Conservation (phyloP, 108 stramenopile genomes). For the Skeletonema grethae region DNA sequence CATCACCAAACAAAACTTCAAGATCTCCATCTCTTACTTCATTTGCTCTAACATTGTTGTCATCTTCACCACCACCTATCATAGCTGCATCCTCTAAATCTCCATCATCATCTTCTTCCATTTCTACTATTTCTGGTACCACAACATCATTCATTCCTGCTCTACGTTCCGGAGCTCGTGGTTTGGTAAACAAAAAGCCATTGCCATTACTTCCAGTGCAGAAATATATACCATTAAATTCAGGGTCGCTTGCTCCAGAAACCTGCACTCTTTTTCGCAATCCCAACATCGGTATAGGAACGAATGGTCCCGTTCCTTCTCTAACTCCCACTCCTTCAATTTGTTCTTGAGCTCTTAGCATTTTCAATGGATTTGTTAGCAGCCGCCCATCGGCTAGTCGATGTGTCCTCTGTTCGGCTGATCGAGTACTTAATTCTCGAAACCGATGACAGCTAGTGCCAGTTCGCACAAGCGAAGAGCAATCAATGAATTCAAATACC, state of each 20-base stretch:
- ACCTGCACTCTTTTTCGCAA: conserved; percentile 59
- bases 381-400: conserved; percentile 54
- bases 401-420: conserved; percentile 61
- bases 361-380: conserved; percentile 64
- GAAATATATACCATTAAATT: conserved; percentile 83
- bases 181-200: conserved; percentile 79
- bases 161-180: conserved; percentile 49
- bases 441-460: conserved; percentile 69
- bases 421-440: conserved; percentile 53
- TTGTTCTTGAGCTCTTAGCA: conserved; percentile 76
- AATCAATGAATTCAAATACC: conserved; percentile 73
- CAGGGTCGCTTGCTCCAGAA: conserved; percentile 66
- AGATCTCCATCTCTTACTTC: conserved; percentile 13
- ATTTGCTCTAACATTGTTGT: conserved; percentile 8
- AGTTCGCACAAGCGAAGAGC: conserved; percentile 61
- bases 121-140: conserved; percentile 10
- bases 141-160: conserved; percentile 1
- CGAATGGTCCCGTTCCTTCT: conserved; percentile 34
- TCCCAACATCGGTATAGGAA: conserved; percentile 72
- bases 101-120: conserved; percentile 12
- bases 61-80: conserved; percentile 22
- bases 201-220: conserved; percentile 82
- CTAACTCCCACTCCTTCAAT: conserved; percentile 55
- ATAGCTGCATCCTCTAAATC: conserved; percentile 11
- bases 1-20: conserved; percentile 40